These are phyloP conservation scores for Aspergillus cejpii DNA, from an alignment of 2,329 filamentous ascomycete species.

Conservation along the genomic window DNA sequence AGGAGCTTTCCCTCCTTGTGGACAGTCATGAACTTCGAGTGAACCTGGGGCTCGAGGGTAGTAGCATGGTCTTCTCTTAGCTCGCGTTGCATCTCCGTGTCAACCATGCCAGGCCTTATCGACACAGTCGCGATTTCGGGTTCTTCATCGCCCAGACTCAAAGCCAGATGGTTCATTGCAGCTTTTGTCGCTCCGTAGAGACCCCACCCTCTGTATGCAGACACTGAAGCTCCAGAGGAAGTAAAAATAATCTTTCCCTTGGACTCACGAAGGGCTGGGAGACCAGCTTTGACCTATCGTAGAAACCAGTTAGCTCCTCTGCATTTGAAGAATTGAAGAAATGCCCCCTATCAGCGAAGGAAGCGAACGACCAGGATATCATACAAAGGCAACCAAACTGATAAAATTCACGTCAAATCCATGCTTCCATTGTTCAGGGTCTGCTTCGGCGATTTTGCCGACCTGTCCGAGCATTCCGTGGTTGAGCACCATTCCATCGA, in stretches of 20 bases:
- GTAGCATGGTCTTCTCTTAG: conserved; percentile 65
- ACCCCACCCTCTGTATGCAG: conserved; percentile 32
- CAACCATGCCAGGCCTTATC: conserved; percentile 31
- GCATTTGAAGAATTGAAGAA: background rate
- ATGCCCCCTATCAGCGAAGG: too few relatives aligned
- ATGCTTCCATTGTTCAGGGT: conserved; percentile 66
- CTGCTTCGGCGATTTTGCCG: conserved; percentile 59
- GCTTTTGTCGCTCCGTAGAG: conserved; percentile 35
- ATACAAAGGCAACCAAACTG: conserved; percentile 69
- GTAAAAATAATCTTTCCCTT: conserved; percentile 35
- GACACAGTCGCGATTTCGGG: conserved; percentile 25
- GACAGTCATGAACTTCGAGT: conserved; percentile 59
- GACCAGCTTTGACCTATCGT: conserved; percentile 25
- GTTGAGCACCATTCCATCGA: conserved; percentile 83
- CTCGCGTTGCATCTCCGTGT: conserved; percentile 44
- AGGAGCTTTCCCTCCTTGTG: conserved; percentile 67
- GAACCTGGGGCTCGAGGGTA: conserved; percentile 53
- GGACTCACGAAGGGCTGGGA: conserved; percentile 28
- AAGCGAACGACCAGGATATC: conserved; percentile 21
- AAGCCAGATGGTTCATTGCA: conserved; percentile 30
- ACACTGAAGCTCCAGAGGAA: conserved; percentile 30
- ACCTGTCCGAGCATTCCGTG: conserved; percentile 78
- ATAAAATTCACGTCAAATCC: conserved; percentile 83
- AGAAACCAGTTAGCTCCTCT: background rate
- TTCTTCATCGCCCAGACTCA: conserved; percentile 28